Evolutionary conservation across 192 early-diverging fungal species (phyloP), one percentile per base, ranked within the genome.

Genomic region (Coemansia sp.): DNA sequence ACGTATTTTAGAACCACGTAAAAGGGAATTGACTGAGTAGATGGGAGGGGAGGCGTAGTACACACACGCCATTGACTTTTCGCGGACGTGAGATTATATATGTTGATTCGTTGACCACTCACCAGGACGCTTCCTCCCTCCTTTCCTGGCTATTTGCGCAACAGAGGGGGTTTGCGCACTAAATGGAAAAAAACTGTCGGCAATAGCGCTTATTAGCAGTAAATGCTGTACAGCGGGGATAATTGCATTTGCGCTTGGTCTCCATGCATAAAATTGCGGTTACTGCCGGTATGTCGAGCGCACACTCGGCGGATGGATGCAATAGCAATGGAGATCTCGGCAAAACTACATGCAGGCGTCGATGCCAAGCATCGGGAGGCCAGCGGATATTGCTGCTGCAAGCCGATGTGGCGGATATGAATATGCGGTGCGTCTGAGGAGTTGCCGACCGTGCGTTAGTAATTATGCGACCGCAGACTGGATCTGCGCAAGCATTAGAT

Each of bases 201-300:
- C 34, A 36, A 36, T 36, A 36, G 12, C 34, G 15, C n/a, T 14
- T 10, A 14, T 15, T 20, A 20, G 46, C 46, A 48, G 46, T 48
- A 48, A 8, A 30, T 31, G 23, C n/a, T 48, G 30, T 42, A 42
- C 34, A n/a, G 11, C 26, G 23, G 12, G 43, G 43, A 30, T 30
- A 28, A 48, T 48, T 48, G 17, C 46, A 48, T 27, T 48, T 48
- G 46, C 8, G 27, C 15, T 48, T 48, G 21, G 5, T 42, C 30
- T n/a, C n/a, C 27, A n/a, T 36, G 11, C 38, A 39, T 39, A 7
- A 17, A 20, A 17, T 17, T 39, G 38, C 38, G 19, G n/a, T 39
- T 39, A 39, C 38, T 15, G 15, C 34, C 11, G 14, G 34, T 12
- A n/a, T n/a, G 34, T n/a, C 34, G 34, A 36, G 14, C 34, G 34